Percentiles rank a stretch among this genome's conserved stretches.
Evolutionary conservation across 176 grass and related monocot species (phyloP).

Genomic region (Luzula sylvatica): DNA sequence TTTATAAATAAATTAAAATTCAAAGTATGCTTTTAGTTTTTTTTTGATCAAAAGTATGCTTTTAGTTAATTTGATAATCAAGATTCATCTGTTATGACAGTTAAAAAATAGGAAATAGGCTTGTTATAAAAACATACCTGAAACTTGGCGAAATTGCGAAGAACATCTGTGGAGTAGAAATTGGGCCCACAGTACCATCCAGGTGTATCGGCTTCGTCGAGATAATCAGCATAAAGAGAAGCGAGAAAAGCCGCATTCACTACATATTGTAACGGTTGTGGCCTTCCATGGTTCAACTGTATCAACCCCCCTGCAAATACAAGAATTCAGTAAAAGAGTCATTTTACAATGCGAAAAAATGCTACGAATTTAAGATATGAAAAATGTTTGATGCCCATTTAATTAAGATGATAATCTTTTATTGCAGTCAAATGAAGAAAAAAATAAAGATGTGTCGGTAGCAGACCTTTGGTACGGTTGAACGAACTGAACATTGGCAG

Average conservation of each 20-base stretch:
- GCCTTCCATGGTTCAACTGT: slow-evolving; percentile 79
- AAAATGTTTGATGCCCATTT: no score
- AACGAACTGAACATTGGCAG: slow-evolving; percentile 61
- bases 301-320: slow-evolving; percentile 67
- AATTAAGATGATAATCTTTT: no score
- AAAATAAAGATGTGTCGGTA: not conserved
- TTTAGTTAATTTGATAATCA: no score
- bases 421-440: not conserved
- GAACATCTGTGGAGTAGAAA: slow-evolving; percentile 80
- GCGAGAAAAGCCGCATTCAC: slow-evolving; percentile 92
- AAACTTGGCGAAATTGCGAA: slow-evolving; percentile 70
- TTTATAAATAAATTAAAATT: no score
- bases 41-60: no score
- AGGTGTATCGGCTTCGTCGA: slow-evolving; percentile 74
- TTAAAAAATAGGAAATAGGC: no score
- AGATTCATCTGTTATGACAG: no score
- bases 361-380: not conserved
- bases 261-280: slow-evolving; percentile 81
- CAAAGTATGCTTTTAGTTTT: no score
- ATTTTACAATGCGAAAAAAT: not conserved
- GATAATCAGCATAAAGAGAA: slow-evolving; percentile 67
- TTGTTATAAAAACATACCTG: no score
- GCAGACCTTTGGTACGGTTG: slow-evolving; percentile 85
- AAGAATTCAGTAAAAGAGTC: no score
- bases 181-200: slow-evolving; percentile 90